These are phyloP conservation scores for Cadophora sp. DNA, from an alignment of 2,329 filamentous ascomycete genomes.

Conservation along the genomic window DNA sequence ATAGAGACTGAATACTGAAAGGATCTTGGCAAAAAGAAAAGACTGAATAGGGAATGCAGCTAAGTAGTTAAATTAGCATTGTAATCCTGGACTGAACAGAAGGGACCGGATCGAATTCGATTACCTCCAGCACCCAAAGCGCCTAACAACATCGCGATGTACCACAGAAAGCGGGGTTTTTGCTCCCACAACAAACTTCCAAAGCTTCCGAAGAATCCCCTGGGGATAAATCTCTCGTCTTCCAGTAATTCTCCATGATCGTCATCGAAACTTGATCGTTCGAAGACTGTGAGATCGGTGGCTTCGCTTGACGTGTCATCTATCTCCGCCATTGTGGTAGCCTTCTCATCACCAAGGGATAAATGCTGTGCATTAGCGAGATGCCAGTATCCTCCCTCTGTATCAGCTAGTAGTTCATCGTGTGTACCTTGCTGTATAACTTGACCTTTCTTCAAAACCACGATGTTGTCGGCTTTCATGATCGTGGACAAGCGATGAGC, in stretches of 20 bases:
- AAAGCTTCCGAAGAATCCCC: slow-evolving; percentile 56
- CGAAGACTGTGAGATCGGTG: slow-evolving; percentile 11
- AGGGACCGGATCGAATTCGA: slow-evolving; percentile 9
- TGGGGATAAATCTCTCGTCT: slow-evolving; percentile 44
- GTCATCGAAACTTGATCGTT: slow-evolving; percentile 24
- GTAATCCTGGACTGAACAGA: background rate
- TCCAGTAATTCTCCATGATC: slow-evolving; percentile 33
- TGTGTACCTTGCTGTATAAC: slow-evolving; percentile 80
- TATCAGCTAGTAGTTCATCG: slow-evolving; percentile 65
- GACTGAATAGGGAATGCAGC: slow-evolving; percentile 47
- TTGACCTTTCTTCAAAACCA: slow-evolving; percentile 76
- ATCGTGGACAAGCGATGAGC: slow-evolving; percentile 75
- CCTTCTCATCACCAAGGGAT: slow-evolving; percentile 38
- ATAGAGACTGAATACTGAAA: slow-evolving; percentile 45
- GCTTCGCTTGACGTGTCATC: slow-evolving; percentile 23
- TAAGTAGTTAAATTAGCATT: background rate
- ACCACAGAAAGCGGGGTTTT: slow-evolving; percentile 56
- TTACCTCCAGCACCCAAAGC: slow-evolving; percentile 42
- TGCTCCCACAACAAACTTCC: slow-evolving; percentile 64
- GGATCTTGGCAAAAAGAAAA: slow-evolving; percentile 47
- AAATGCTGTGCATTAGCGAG: slow-evolving; percentile 67
- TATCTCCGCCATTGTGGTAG: background rate
- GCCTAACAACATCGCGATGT: slow-evolving; percentile 58
- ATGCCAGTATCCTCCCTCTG: slow-evolving; percentile 68
- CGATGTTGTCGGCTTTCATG: slow-evolving; percentile 78